These are phyloP conservation scores for Pyronema domesticum DNA, from an alignment of 495 filamentous ascomycete species.

Conservation along the genomic window DNA sequence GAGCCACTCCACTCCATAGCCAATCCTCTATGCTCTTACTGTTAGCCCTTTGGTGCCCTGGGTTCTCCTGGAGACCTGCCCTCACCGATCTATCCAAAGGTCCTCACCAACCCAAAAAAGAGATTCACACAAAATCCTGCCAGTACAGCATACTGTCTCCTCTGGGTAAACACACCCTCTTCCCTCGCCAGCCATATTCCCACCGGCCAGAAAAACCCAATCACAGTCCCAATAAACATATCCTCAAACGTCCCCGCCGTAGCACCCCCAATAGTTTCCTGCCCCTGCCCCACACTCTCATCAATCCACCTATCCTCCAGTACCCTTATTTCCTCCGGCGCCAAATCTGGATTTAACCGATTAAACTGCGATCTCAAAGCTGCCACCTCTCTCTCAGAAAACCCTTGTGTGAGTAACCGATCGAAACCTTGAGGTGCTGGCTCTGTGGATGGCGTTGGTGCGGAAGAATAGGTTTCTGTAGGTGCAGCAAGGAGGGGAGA, in stretches of 20 bases:
- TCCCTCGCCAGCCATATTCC: constrained; percentile 66
- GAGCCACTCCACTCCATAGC: too few relatives aligned
- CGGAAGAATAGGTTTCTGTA: neutral
- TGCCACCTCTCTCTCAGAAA: constrained; percentile 63
- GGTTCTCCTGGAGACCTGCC: too few relatives aligned
- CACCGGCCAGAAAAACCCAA: constrained; percentile 88
- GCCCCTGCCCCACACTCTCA: constrained; percentile 27
- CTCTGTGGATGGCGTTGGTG: neutral
- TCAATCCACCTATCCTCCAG: constrained; percentile 93
- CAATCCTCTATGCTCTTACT: too few relatives aligned
- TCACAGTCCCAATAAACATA: constrained; percentile 69
- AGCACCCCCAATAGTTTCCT: constrained; percentile 27
- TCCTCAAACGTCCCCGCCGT: constrained; percentile 48
- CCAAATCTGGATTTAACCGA: constrained; percentile 41
- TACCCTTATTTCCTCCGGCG: constrained; percentile 37
- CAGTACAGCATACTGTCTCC: constrained; percentile 67
- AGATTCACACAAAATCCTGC: constrained; percentile 61
- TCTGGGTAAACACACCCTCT: constrained; percentile 69
- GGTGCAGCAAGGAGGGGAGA: neutral
- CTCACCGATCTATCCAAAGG: constrained; percentile 22
- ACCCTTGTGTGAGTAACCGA: constrained; percentile 58
- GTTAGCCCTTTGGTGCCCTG: too few relatives aligned
- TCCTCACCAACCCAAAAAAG: constrained; percentile 47
- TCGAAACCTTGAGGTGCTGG: constrained; percentile 51
- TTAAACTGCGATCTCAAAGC: constrained; percentile 72